Evolutionary conservation across 768 basidiomycete genomes (phyloP), one percentile per base, ranked within the genome.

Genomic region (Macrolepiota dolichaula): DNA sequence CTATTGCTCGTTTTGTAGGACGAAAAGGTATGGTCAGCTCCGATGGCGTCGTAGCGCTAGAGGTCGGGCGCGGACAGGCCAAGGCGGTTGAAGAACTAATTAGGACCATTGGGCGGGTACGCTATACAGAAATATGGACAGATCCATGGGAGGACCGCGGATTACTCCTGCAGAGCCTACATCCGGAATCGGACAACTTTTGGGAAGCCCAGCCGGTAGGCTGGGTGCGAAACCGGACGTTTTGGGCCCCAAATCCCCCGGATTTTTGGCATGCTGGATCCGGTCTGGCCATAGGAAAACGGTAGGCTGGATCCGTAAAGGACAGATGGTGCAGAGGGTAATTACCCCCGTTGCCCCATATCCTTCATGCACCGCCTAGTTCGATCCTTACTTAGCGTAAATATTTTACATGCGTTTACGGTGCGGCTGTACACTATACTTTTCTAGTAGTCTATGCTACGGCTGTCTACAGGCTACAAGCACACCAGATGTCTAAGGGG

Each of bases 21-120:
- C 73, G 68, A 37, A 67, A 78, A n/a, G 79, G 78, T 42, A 68
- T 93, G 47, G 77, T 91, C 22, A 79, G 74, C 19, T 68, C 74
- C 19, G 72, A 75, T 62, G 89, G 84, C 37, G 59, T 84, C 46
- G 74, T 96, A 37, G 93, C 85, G 2, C 80, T 96, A 35, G 94
- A 96, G 73, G 85, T 95, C 29, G 94, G 93, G 2, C 77, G 85
- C 32, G 77, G 79, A 12, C 94, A 96, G 75, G 91, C 88, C 15
- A 68, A 73, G 2, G 79, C 74, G 1, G 93, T 96, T 19, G 70
- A 80, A 58, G 66, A 68, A 1, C 85, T 96, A 53, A 76, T 95
- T 65, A 73, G 70, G 57, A 59, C 71, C 15, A 76, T 76, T n/a
- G 81, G 79, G 46, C 69, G 74, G 40, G 70, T 91, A 50, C 67